phyloP scores from a whole-genome alignment of 2,329 filamentous ascomycete genomes.

The Xylariaceae sp. region DNA sequence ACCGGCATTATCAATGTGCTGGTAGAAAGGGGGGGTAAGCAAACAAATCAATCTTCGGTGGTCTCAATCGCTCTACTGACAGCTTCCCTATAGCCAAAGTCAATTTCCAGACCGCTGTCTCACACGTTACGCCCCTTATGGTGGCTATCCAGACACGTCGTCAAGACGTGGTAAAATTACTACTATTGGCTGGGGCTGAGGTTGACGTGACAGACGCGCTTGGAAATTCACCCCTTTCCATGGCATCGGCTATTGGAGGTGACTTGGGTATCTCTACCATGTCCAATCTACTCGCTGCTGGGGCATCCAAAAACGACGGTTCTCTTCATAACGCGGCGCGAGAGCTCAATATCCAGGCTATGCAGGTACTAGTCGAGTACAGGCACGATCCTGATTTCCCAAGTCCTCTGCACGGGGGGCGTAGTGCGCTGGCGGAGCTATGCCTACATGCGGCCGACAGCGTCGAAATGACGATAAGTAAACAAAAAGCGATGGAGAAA shows the following conservation, averaged over 20 bases:
- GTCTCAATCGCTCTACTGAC: background rate
- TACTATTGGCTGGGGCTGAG: conserved; percentile 55
- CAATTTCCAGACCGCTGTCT: conserved; percentile 48
- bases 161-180: conserved; percentile 50
- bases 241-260: conserved; percentile 52
- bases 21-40: conserved; percentile 39
- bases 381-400: conserved; percentile 62
- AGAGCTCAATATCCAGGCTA: conserved; percentile 51
- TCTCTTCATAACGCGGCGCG: conserved; percentile 61
- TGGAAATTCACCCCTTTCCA: conserved; percentile 54
- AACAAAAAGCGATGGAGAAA: conserved; percentile 51
- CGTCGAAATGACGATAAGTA: conserved; percentile 39
- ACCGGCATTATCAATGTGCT: conserved; percentile 52
- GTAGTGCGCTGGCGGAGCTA: conserved; percentile 58
- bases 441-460: conserved; percentile 50
- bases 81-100: conserved; percentile 42
- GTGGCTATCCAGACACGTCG: conserved; percentile 51
- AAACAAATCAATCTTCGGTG: conserved; percentile 6
- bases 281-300: conserved; percentile 48
- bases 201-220: conserved; percentile 52
- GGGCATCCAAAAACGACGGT: conserved; percentile 56
- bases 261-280: conserved; percentile 50
- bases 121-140: conserved; percentile 53
- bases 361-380: conserved; percentile 51
- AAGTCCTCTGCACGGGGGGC: conserved; percentile 54